A percentile compares a stretch with the other conserved stretches of the same genome.
Conservation (phyloP, 805 yeast species). For the Spathaspora gorwiae region DNA sequence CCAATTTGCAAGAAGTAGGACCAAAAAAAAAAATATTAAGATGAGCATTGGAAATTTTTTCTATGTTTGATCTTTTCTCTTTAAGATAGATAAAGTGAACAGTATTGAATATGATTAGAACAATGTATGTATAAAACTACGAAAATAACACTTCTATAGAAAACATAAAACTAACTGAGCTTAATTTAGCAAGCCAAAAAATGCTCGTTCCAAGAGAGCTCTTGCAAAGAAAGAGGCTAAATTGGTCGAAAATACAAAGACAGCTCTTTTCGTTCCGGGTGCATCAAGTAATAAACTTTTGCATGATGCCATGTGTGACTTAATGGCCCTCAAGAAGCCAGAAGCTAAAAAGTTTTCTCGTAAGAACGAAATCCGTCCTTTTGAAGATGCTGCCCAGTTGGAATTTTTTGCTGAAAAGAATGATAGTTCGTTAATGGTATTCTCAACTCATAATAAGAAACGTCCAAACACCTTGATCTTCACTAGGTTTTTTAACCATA, state of each 20-base stretch:
- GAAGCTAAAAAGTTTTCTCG: constrained; percentile 79
- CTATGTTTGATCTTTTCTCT: not conserved
- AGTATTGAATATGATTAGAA: constrained; percentile 26
- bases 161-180: not conserved
- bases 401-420: constrained; percentile 96
- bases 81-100: not conserved
- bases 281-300: constrained; percentile 69
- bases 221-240: constrained; percentile 84
- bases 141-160: not conserved
- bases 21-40: not conserved
- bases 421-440: constrained; percentile 79
- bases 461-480: constrained; percentile 89
- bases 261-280: constrained; percentile 90
- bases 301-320: constrained; percentile 86
- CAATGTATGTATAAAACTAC: constrained; percentile 24
- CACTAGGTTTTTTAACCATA: constrained; percentile 83
- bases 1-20: no score
- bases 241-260: constrained; percentile 81
- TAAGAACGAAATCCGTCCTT: constrained; percentile 87
- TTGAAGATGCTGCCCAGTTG: constrained; percentile 79
- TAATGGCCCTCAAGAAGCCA: constrained; percentile 89
- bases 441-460: constrained; percentile 79
- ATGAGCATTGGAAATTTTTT: not conserved
- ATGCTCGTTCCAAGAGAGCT: constrained; percentile 93
- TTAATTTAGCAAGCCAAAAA: constrained; percentile 63